Base-by-base conservation (phyloP, 1,284 basidiomycete species). In the Tausonia pullulans region DNA sequence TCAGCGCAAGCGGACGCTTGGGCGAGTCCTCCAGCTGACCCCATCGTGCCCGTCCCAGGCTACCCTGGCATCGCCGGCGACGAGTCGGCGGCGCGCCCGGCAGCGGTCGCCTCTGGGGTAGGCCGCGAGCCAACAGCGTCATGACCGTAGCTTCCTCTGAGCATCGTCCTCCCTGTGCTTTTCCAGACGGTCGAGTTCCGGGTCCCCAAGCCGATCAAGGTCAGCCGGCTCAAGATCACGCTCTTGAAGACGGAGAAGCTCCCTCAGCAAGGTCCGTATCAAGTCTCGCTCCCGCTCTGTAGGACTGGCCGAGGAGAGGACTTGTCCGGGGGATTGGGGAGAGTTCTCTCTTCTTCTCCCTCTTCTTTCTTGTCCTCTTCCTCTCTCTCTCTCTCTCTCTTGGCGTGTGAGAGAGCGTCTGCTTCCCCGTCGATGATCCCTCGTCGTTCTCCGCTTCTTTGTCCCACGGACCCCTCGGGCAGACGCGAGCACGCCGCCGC, bases 191-290 rank as follows among this genome's bases (percentile, higher is more conserved):
- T 62, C 13, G 61, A 62, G 39, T 13, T 62, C 13, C 55, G 53
- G 7, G 56, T 54, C 4, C 14, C 45, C 8, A 62, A 62, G 41
- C 44, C 61, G 6, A 51, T 62, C 53, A 62, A 62, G 45, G 61
- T 54, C 13, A 9, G 44, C 3, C 56, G 44, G 45, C 45, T 55
- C 45, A 62, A 57, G 53, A 62, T 62, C 13, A 16, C 54, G 13
- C 61, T 62, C 5, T 10, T 56, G 8, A 62, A 62, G 54, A 39
- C 48, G 14, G 61, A 62, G 46, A 62, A 62, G 55, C 61, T 62
- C 9, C 61, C 61, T n/a, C 40, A 40, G 10, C 60, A 61, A 53
- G 60, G 60, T 61, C 14, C 50, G 58, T 46, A 27, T 11, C 54
- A 3, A 5, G 54, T 45, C 27, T 27, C 27, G 27, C 27, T 27